Base-by-base conservation (phyloP, 257 asterid genomes). In the Craterostigma plantagineum region DNA sequence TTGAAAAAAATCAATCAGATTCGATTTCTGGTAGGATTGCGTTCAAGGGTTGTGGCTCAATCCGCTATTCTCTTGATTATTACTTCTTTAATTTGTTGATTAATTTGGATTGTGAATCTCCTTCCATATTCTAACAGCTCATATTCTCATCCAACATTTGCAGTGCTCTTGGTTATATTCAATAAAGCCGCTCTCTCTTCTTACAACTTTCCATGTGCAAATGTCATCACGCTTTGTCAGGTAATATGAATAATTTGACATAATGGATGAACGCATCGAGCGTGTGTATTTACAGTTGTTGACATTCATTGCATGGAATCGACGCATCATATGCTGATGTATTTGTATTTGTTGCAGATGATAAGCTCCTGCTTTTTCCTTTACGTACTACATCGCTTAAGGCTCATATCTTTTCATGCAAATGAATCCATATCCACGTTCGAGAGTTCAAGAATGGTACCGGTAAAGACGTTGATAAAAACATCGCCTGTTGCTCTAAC, bases 171-270 rank as follows among this genome's bases (percentile, higher is more conserved):
- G 72, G 80, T 80, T 50, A 42, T 85, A 70, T 85, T 85, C 91
- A 85, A 85, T 59, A 85, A 85, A 56, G 96, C 96, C 30, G 94
- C 96, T 55, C 96, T 85, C 68, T 85, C 96, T 52, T 77, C 85
- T 14, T 85, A 75, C 55, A 67, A 58, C 62, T 85, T 85, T 62
- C 96, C 96, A 12, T 77, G 79, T 61, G 94, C 86, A 44, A 77
- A 77, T 56, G 92, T 85, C 56, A 85, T 81, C 65, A 85, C 96
- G 46, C 82, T 85, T 54, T 85, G 80, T 59, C 96, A 85, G 96
- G 96, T 85, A 63, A 33, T 7, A 37, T 8, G 8, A 8, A 2
- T 1, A 2, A 36, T 36, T 36, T 2, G 14, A 8, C 14, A 36
- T 34, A 12, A 12, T n/a, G 3, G 11, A n/a, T n/a, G n/a, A 12